phyloP scores from a whole-genome alignment of 2,329 filamentous ascomycete species.

The Tetracladium maxilliforme region DNA sequence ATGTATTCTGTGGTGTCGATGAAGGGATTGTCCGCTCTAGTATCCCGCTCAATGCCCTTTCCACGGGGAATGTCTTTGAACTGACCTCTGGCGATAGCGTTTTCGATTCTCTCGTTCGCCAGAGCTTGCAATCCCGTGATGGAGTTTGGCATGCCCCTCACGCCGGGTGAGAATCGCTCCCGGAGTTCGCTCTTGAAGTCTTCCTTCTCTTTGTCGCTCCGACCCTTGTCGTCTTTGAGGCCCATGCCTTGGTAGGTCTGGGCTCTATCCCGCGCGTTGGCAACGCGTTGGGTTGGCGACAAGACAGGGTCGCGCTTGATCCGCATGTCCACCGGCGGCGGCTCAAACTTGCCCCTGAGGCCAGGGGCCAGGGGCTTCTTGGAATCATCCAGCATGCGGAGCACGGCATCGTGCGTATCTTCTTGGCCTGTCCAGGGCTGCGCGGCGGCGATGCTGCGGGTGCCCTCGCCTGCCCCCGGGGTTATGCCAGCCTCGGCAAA shows the following conservation, averaged over 20 bases:
- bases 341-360: conserved; percentile 28
- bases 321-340: conserved; percentile 35
- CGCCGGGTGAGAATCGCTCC: conserved; percentile 64
- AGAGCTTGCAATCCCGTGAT: conserved; percentile 67
- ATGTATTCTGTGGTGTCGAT: conserved; percentile 95
- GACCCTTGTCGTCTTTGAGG: conserved; percentile 29
- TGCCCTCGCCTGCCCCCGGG: conserved; percentile 50
- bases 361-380: conserved; percentile 49
- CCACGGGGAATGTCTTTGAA: conserved; percentile 74
- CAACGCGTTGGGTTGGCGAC: conserved; percentile 30
- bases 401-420: conserved; percentile 54
- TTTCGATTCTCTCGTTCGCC: conserved; percentile 85
- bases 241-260: conserved; percentile 34
- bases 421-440: conserved; percentile 71
- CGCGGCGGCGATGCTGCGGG: conserved; percentile 51
- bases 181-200: conserved; percentile 58
- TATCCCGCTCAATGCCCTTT: conserved; percentile 65
- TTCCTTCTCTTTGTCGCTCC: conserved; percentile 60
- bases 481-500: conserved; percentile 32
- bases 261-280: conserved; percentile 42
- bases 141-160: conserved; percentile 59
- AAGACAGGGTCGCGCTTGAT: conserved; percentile 22
- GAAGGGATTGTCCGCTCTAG: conserved; percentile 73
- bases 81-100: conserved; percentile 82
- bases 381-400: conserved; percentile 76